Evolutionary conservation across 345 rosid species (phyloP), one percentile per base, ranked within the genome.

Genomic region (Euphorbia tirucalli): DNA sequence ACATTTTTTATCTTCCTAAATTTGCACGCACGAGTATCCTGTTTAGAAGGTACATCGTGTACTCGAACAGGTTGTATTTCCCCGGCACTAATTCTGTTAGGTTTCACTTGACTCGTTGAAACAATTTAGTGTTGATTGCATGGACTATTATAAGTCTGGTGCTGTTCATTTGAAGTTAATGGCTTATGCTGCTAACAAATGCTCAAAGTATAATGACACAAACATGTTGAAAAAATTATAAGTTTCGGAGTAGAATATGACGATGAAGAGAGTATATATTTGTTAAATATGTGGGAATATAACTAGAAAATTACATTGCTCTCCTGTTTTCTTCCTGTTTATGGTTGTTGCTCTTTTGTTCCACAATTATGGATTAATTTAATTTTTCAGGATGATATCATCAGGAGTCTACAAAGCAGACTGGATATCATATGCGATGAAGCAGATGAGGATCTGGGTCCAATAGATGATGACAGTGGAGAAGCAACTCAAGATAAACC

Each of bases 341-440:
- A 68, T 43, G 10, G 66, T 66, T 60, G 46, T 24, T 61, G 61
- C 37, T 60, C 21, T 24, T 72, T 8, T 65, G 62, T 25, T 39
- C n/a, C 13, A 35, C 30, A 68, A 56, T 66, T 22, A 55, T 39
- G 21, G 57, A n/a, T 43, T 41, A 18, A 61, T 71, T 57, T 31
- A 75, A 24, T 46, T 75, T 70, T 78, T 78, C 83, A 94, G 98
- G 89, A 80, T 71, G 98, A 94, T 78, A 87, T 94, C 65, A 84
- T 85, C 74, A 85, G 85, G 77, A 94, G 93, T 83, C 83, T 94
- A 74, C 89, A 83, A 74, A 92, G 97, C 85, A 89, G 97, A 79
- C 77, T 92, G 64, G 98, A 92, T 79, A 83, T 90, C 41, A 80
- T 94, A 61, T 87, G 93, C 31, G 98, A 90, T 68, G 93, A 89